These are phyloP conservation scores for Pyrenophora seminiperda DNA, from an alignment of 2,329 filamentous ascomycete genomes.

Conservation along the genomic window DNA sequence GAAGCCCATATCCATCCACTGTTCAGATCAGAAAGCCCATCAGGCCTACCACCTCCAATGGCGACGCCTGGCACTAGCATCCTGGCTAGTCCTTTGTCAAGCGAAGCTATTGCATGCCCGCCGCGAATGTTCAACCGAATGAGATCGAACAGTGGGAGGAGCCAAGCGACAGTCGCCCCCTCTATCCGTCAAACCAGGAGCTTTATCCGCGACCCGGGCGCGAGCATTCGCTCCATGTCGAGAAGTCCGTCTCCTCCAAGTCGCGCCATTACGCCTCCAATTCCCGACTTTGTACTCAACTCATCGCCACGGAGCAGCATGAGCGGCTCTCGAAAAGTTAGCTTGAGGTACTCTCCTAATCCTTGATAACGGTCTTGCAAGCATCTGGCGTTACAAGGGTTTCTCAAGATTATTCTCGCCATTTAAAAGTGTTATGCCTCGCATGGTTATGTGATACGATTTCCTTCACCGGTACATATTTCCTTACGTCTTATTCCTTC, in stretches of 20 bases:
- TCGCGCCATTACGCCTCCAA: conserved; percentile 48
- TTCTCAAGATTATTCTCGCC: conserved; percentile 1
- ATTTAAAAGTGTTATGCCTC: conserved; percentile 9
- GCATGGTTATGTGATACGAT: conserved; percentile 16
- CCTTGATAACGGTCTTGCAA: conserved; percentile 16
- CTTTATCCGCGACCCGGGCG: conserved; percentile 28
- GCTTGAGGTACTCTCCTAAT: conserved; percentile 30
- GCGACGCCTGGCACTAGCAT: conserved; percentile 72
- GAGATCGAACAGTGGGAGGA: conserved; percentile 40
- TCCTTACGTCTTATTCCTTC: conserved; percentile 6
- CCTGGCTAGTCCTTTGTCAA: conserved; percentile 70
- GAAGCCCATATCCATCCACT: conserved; percentile 79
- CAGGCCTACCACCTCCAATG: conserved; percentile 61
- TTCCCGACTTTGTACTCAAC: conserved; percentile 52
- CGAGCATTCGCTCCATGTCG: conserved; percentile 27
- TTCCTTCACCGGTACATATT: conserved; percentile 7
- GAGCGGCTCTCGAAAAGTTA: conserved; percentile 38
- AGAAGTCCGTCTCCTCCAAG: conserved; percentile 45
- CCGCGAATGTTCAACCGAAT: conserved; percentile 45
- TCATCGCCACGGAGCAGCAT: conserved; percentile 48
- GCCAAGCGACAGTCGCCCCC: conserved; percentile 18
- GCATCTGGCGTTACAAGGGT: not conserved
- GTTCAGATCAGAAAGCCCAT: conserved; percentile 74
- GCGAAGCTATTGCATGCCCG: conserved; percentile 60
- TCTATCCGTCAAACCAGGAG: conserved; percentile 33